Evolutionary conservation across 768 basidiomycete species (phyloP), one percentile per base, ranked within the genome.

Genomic region (Amanita brunnescens): DNA sequence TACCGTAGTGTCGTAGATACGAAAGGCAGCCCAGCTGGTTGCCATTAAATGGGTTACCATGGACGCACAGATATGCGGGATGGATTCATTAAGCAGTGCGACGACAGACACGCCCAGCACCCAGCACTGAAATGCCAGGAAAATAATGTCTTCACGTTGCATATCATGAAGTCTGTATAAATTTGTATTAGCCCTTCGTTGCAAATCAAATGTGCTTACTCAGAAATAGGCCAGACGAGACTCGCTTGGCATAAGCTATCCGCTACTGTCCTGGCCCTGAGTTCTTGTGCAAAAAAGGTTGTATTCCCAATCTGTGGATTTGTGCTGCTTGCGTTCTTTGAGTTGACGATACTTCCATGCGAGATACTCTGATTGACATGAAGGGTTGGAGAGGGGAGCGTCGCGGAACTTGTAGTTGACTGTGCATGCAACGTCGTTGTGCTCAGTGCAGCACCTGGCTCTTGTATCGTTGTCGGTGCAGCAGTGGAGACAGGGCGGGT

Each of bases 51-150:
- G 88, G 0, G 87, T 89, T 40, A 86, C 63, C 55, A 88, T 70
- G 13, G 85, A 77, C 0, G 87, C 87, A 38, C 86, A 73, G 64
- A 81, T 81, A 55, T 90, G 88, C 2, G 88, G 88, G 54, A 89
- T 86, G 2, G 86, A 88, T 66, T 90, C 87, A 63, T 89, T 88
- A 52, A 77, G 60, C 26, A 78, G 61, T 16, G 87, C 87, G 39
- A 87, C 82, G 24, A 83, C 51, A 9, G 85, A 87, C 81, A 88
- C 84, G 26, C 82, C 85, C 13, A 88, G 69, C 5, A 87, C 80
- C 87, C 88, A 91, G 49, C 87, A 67, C 57, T 90, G 85, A 68
- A 89, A 91, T 5, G 75, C 73, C 35, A 90, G 80, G 64, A 89
- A 89, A 9, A 83, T 76, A 53, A 87, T 66, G 62, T 91, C 88